Evolutionary conservation across 2,329 filamentous ascomycete species (phyloP).

Genomic region (Fusarium verticillioides): DNA sequence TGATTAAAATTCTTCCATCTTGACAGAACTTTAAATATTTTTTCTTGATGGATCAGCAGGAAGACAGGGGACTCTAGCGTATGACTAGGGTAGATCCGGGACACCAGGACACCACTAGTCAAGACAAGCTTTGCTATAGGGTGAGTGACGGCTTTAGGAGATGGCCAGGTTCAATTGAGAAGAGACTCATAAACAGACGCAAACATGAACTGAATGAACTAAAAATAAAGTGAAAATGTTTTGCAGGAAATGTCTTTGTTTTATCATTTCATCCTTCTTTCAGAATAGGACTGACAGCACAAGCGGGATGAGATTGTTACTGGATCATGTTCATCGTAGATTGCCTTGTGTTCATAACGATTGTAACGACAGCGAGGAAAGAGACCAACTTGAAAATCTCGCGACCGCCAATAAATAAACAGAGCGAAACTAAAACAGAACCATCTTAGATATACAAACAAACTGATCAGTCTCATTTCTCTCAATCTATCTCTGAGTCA

Average conservation of each 20-base stretch:
- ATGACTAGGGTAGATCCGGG: neutral
- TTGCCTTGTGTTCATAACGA: too few relatives aligned
- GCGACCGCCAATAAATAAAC: too few relatives aligned
- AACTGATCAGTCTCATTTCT: neutral
- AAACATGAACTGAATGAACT: neutral
- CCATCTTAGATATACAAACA: accelerated
- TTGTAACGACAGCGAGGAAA: too few relatives aligned
- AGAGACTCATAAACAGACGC: neutral
- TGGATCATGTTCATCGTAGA: too few relatives aligned
- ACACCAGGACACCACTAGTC: neutral
- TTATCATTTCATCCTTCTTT: neutral
- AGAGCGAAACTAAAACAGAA: accelerated
- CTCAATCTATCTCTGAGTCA: neutral
- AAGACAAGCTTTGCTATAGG: neutral
- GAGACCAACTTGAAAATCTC: too few relatives aligned
- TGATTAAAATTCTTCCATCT: neutral
- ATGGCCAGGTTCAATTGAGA: neutral
- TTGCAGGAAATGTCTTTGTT: too few relatives aligned
- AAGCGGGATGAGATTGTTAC: accelerated
- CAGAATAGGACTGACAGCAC: accelerated
- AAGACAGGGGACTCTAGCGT: neutral
- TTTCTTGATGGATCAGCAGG: neutral
- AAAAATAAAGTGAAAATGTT: neutral
- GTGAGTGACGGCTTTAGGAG: neutral
- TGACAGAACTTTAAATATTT: neutral